Base-by-base conservation (phyloP, 2,329 filamentous ascomycete species). In the Alternaria solani region DNA sequence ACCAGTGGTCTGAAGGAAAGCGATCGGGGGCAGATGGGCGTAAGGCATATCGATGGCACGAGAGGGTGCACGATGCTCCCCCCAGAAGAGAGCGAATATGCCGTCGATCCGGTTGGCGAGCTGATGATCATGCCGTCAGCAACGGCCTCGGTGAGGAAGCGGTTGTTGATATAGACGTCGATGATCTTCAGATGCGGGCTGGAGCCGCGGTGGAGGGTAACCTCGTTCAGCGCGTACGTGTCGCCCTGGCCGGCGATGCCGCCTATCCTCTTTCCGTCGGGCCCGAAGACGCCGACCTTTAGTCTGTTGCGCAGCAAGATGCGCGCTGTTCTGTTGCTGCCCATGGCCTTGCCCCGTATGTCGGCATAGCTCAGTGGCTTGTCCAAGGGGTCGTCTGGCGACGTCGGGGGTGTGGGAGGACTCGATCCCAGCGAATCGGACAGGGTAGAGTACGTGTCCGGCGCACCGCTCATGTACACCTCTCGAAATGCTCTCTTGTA, bases 41-140 rank as follows among this genome's bases (percentile, higher is more conserved):
- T 99, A 57, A 99, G 87, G 26, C 97, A 87, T 14, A 98, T 85
- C 1, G 92, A 92, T 38, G 92, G 90, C 3, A 98, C 94, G 2
- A 97, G 85, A 0, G 95, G 95, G 76, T 99, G 95, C 41, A 98
- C 91, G 68, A 99, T 98, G 69, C 90, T 92, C 1, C 95, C 95
- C 3, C 95, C 95, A 3, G 91, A 91, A 66, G 91, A 95, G n/a
- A 99, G 85, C 60, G 91, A 95, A 81, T 99, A 99, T 0, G 95
- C 95, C 0, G 95, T 99, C 41, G 92, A 96, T 3, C 95, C 95
- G 0, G 95, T 99, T 0, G 95, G 95, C 0, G 94, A 97, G 64
- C 91, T 93, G 59, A 98, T 89, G 44, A 98, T 90, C 78, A 99
- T 96, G 51, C 95, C 95, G 77, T 99, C 95, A 1, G 94, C 94